phyloP scores from a whole-genome alignment of 2,329 filamentous ascomycete genomes.

The Hymenoscyphus fraxineus region DNA sequence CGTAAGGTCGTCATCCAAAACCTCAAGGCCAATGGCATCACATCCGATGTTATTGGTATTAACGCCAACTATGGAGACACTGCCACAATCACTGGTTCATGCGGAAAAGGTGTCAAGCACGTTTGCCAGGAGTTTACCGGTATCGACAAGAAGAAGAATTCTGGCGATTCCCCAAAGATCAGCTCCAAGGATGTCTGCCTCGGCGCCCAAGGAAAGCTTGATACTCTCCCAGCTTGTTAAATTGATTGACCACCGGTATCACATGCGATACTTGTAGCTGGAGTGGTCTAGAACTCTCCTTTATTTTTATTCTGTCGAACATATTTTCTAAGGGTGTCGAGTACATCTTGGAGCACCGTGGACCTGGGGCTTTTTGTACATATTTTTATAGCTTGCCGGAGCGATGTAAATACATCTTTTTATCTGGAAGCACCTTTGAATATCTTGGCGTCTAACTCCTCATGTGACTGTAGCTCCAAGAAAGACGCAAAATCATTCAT shows the following conservation, averaged over 20 bases:
- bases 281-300: neutral
- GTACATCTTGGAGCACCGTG: neutral
- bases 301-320: neutral
- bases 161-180: constrained; percentile 18
- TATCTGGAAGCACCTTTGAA: neutral
- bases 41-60: constrained; percentile 34
- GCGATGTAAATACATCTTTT: neutral
- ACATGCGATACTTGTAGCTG: neutral
- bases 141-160: constrained; percentile 16
- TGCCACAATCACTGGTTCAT: constrained; percentile 30
- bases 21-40: constrained; percentile 34
- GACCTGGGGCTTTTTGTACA: neutral
- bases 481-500: too few species aligned
- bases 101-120: constrained; percentile 19
- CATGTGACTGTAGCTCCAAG: neutral
- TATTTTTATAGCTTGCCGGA: neutral
- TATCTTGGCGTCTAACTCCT: neutral
- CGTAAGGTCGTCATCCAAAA: constrained; percentile 32
- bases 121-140: constrained; percentile 27
- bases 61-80: constrained; percentile 32
- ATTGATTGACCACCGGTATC: neutral
- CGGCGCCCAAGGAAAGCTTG: constrained; percentile 20
- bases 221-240: constrained; percentile 19
- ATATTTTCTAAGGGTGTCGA: neutral
- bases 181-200: constrained; percentile 14